phyloP scores from a whole-genome alignment of 192 early-diverging fungal species.

The Linnemannia hyalina region DNA sequence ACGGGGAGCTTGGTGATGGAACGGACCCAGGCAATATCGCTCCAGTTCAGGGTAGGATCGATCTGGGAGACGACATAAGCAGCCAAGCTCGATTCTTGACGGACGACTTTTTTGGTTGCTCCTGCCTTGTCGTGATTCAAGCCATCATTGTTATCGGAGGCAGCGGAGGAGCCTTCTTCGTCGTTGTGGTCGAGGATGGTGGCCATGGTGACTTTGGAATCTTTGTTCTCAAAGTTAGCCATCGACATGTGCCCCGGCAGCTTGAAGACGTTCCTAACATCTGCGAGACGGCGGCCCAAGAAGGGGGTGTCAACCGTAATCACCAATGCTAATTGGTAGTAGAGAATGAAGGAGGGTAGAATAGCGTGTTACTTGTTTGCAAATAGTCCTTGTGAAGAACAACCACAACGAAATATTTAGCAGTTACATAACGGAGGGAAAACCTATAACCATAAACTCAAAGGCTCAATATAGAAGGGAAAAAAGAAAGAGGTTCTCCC shows the following conservation, averaged over 20 bases:
- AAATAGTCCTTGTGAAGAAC: neutral
- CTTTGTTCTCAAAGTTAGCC: constrained; percentile 71
- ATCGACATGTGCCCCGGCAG: constrained; percentile 73
- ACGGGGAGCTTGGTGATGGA: constrained; percentile 89
- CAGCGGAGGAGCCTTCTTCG: neutral
- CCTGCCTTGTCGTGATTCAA: constrained; percentile 11
- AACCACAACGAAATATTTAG: neutral
- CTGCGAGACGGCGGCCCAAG: constrained; percentile 80
- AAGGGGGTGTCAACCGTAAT: constrained; percentile 89
- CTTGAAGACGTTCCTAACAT: constrained; percentile 83
- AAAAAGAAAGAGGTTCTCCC: neutral
- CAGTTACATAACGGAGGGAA: neutral
- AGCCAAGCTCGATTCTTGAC: constrained; percentile 49
- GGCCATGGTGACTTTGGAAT: constrained; percentile 56
- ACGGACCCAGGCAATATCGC: constrained; percentile 89
- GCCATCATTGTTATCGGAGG: constrained; percentile 31
- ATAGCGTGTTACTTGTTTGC: neutral
- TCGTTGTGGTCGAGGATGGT: constrained; percentile 39
- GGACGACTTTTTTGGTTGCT: constrained; percentile 9
- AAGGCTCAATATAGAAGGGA: neutral
- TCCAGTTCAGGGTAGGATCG: constrained; percentile 89
- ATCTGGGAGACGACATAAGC: constrained; percentile 79
- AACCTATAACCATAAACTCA: neutral
- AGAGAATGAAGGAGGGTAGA: neutral
- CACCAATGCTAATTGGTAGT: constrained; percentile 62